Evolutionary conservation across 768 basidiomycete genomes (phyloP).

Genomic region (Pisolithus tinctorius): DNA sequence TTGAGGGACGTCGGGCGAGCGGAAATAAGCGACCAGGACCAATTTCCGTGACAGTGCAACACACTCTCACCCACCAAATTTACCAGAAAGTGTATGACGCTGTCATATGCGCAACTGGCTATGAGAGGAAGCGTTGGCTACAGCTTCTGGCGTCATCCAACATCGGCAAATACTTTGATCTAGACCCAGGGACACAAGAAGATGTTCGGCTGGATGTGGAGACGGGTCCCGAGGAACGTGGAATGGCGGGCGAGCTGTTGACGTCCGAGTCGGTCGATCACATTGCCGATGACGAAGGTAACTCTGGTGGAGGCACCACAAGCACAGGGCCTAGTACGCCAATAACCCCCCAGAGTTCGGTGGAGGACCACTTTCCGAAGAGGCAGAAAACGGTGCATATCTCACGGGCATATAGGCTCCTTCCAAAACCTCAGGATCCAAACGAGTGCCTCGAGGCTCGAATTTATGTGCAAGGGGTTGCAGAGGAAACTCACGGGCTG

Average conservation of each 20-base stretch:
- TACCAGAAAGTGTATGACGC: slow-evolving; percentile 35
- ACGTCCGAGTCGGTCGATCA: slow-evolving; percentile 7
- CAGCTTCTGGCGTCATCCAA: slow-evolving; percentile 34
- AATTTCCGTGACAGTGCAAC: slow-evolving; percentile 27
- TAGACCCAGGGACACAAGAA: slow-evolving; percentile 11
- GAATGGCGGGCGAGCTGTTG: not conserved
- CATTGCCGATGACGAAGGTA: not conserved
- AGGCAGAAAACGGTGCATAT: slow-evolving; percentile 24
- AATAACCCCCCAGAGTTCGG: slow-evolving; percentile 11
- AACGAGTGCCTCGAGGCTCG: slow-evolving; percentile 14
- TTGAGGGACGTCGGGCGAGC: not conserved
- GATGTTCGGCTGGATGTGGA: slow-evolving; percentile 8
- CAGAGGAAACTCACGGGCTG: slow-evolving; percentile 33
- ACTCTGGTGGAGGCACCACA: not conserved
- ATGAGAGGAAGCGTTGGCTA: slow-evolving; percentile 43
- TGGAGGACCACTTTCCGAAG: slow-evolving; percentile 18
- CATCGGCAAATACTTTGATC: slow-evolving; percentile 33
- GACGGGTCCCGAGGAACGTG: not conserved
- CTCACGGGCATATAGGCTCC: slow-evolving; percentile 36
- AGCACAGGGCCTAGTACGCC: slow-evolving; percentile 8
- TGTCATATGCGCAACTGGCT: slow-evolving; percentile 49
- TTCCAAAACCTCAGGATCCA: slow-evolving; percentile 19
- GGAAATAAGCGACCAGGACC: not conserved
- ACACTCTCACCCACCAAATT: slow-evolving; percentile 30
- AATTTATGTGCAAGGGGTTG: slow-evolving; percentile 32